Evolutionary conservation across 768 basidiomycete species (phyloP), one percentile per base, ranked within the genome.

Genomic region (Pleurotus giganteus): DNA sequence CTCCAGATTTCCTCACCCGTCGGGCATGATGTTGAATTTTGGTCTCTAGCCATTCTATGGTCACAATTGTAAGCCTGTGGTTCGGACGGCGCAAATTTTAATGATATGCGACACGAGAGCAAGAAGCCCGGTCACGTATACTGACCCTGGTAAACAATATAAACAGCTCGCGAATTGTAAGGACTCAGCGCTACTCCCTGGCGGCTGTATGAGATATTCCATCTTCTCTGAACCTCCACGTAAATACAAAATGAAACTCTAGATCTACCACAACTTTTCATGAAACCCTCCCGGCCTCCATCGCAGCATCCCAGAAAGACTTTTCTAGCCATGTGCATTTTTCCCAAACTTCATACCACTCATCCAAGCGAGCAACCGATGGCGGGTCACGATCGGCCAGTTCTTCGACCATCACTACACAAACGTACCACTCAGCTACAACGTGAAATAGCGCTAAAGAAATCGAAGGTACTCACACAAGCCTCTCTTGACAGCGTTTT

Each of bases 271-370:
- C 24, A 17, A 8, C 32, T 15, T 8, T 44, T 29, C n/a, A 13
- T 32, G n/a, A 26, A 6, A 9, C 15, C 11, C 32, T 50, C 17
- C 1, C 27, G 15, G 12, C 47, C 7, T 54, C 64, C 74, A 81
- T 75, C 12, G 75, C 79, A 64, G 74, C 72, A 63, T 95, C 89
- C 94, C 94, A 98, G 66, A 96, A 96, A 0, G 78, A 82, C 60
- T 83, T 88, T 71, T 98, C 94, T 43, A 97, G 73, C 43, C 71
- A 67, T 0, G 89, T 85, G 63, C 90, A 91, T 52, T 80, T 81
- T 63, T 82, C 77, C 89, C 92, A 96, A 2, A 93, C 81, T 15
- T 69, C 63, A 46, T 74, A 69, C 81, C 93, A 89, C 62, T 89
- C 86, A 2, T 73, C 74, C 26, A 91, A 74, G 29, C 85, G 75